Base-by-base conservation (phyloP, 2,329 filamentous ascomycete genomes). In the Teratosphaeria destructans region DNA sequence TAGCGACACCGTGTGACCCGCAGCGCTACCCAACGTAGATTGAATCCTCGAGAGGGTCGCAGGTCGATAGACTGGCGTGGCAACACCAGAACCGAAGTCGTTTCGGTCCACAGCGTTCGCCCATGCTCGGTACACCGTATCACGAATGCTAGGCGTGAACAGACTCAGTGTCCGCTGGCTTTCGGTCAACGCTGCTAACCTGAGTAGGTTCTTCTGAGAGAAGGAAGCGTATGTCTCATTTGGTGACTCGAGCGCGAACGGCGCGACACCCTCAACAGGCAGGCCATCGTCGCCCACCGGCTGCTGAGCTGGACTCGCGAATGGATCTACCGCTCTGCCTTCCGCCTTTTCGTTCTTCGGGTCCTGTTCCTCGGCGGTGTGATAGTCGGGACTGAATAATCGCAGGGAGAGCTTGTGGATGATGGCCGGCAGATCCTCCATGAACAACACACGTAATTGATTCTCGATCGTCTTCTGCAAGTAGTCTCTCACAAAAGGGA, bases 401-500 rank as follows among this genome's bases (percentile, higher is more conserved):
- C 89, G 85, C 60, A 97, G 78, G 0, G 93, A 97, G 23, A 99
- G 77, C 57, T 91, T 85, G 74, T 99, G 94, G 62, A 99, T 96
- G 61, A 97, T 97, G 55, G 93, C 92, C 0, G 94, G 94, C 27
- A 99, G 77, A 73, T 99, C 94, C 64, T 99, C 93, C 91, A 97
- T 97, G 80, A 99, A 95, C 65, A 99, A 73, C 58, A 92, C 90
- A 34, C 94, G 86, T 62, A 99, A 77, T 74, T 97, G 94, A 57
- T 85, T 88, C 76, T 99, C 94, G 68, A 99, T 99, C 62, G 93
- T 95, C 72, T 90, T 88, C 72, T 99, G 94, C 59, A 99, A 79
- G 73, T 97, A 97, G 74, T 99, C 92, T 66, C 94, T 88, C 63
- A 99, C 94, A 71, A 99, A 99, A 53, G 94, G 93, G 69, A 99